These are phyloP conservation scores for Waltergamsia citrina DNA, from an alignment of 2,329 filamentous ascomycete species.

Conservation along the genomic window DNA sequence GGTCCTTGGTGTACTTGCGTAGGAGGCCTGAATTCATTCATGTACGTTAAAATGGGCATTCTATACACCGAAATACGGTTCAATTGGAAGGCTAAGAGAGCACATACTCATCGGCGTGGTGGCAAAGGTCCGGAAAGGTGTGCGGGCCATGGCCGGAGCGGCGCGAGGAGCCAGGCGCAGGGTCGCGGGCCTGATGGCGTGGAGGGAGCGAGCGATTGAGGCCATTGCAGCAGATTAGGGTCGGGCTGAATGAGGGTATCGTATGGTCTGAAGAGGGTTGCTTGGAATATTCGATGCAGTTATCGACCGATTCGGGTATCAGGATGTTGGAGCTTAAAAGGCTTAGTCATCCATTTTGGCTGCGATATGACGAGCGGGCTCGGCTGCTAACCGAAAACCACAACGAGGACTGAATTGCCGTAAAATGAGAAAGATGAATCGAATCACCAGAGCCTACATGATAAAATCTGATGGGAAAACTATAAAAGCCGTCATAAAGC, in stretches of 20 bases:
- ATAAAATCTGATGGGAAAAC: no score
- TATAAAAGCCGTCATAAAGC: no score
- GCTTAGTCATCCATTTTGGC: background rate
- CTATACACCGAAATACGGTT: no score
- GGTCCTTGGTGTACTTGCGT: constrained; percentile 80
- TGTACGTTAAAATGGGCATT: background rate
- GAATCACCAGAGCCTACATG: no score
- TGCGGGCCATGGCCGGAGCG: constrained; percentile 22
- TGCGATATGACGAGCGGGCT: background rate
- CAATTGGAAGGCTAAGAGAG: constrained; percentile 1
- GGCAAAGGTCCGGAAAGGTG: constrained; percentile 30
- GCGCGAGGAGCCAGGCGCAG: constrained; percentile 26
- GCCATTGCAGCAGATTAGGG: constrained; percentile 36
- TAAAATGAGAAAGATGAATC: no score
- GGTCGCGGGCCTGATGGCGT: constrained; percentile 36
- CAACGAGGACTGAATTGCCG: no score
- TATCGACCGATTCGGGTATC: no score
- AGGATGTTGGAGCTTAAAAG: background rate
- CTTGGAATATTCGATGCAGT: no score
- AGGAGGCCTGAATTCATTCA: background rate
- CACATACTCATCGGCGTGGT: constrained; percentile 26
- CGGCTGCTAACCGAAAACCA: background rate
- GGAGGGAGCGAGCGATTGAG: constrained; percentile 49
- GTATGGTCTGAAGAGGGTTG: no score
- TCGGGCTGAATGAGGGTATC: constrained; percentile 9